Conservation (phyloP, 345 rosid species). For the Pelargonium nanum region DNA sequence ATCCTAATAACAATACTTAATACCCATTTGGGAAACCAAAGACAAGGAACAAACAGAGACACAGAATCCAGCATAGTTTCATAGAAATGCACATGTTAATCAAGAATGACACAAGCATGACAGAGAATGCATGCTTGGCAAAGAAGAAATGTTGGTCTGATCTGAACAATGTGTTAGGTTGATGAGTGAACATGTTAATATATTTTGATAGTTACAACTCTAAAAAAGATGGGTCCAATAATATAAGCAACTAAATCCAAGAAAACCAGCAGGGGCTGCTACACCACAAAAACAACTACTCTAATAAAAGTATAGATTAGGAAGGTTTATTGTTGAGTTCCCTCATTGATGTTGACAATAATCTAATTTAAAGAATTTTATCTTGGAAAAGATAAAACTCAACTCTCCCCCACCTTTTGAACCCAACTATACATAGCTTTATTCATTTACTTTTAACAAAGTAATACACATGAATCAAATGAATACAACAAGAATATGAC, state of each 20-base stretch:
- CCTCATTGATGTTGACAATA: neutral
- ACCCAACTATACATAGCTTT: no score
- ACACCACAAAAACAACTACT: neutral
- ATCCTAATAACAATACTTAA: neutral
- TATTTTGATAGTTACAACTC: neutral
- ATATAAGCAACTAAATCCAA: neutral
- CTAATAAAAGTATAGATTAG: neutral
- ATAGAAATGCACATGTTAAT: neutral
- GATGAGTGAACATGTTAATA: neutral
- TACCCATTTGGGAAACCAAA: neutral
- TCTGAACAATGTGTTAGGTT: no score
- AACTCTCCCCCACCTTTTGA: no score
- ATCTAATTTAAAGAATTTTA: neutral
- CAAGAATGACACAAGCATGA: neutral
- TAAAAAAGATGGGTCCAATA: no score
- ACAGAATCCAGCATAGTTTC: neutral
- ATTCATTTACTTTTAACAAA: no score
- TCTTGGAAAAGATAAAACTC: neutral
- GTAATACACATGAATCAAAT: no score
- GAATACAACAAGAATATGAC: no score
- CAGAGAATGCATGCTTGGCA: neutral
- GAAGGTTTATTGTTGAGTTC: neutral
- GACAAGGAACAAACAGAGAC: neutral
- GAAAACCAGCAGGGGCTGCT: neutral
- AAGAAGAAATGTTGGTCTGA: no score